phyloP scores from a whole-genome alignment of 1,139 yeast genomes.

The Taiozyma sp. region DNA sequence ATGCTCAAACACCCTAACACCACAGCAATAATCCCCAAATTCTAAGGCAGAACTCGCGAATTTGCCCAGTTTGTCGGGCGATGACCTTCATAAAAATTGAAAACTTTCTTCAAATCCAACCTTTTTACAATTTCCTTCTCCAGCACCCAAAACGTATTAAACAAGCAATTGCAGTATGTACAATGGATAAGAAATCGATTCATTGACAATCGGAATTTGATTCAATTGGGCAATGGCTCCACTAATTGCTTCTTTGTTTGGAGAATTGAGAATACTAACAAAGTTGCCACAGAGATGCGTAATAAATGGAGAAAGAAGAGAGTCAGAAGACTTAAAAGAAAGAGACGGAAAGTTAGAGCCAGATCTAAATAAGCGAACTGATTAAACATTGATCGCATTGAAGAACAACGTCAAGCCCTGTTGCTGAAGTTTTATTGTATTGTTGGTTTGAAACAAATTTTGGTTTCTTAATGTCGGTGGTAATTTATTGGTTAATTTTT shows the following conservation, averaged over 20 bases:
- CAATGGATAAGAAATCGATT: background rate
- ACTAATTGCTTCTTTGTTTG: background rate
- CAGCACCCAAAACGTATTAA: conserved; percentile 12
- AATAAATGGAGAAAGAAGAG: conserved; percentile 99
- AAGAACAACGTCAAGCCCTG: background rate
- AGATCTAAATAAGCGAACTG: conserved; percentile 87
- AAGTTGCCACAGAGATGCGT: conserved; percentile 48
- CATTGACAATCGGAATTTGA: background rate
- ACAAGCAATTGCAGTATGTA: conserved; percentile 11
- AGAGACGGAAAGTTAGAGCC: conserved; percentile 99
- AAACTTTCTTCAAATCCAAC: conserved; percentile 3
- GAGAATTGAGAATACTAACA: conserved; percentile 7
- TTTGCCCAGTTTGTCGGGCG: background rate
- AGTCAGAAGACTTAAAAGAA: conserved; percentile 99
- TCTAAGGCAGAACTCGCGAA: background rate
- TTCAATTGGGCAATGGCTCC: background rate
- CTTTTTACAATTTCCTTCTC: conserved; percentile 5
- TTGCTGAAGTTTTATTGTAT: background rate
- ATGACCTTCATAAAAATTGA: conserved; percentile 5
- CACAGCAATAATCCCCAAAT: background rate
- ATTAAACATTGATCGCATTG: conserved; percentile 4
- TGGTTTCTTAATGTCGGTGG: background rate
- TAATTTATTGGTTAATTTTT: conserved; percentile 1
- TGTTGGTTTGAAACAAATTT: background rate
- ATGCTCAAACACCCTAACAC: conserved; percentile 1